Evolutionary conservation across 2,329 filamentous ascomycete species (phyloP).

Genomic region (Lanzia echinophila): DNA sequence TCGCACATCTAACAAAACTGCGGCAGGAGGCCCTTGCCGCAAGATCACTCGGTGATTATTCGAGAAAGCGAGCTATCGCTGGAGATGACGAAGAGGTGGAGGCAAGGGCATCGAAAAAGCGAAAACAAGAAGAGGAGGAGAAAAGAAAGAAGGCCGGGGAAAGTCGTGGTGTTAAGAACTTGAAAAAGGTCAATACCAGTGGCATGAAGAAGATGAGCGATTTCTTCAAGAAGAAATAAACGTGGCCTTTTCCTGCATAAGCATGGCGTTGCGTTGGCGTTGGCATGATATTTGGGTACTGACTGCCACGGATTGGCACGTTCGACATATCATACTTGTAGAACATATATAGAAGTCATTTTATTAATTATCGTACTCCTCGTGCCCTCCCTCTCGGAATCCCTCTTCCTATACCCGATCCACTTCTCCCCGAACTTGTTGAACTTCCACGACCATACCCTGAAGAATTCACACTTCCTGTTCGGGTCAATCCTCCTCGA

Average conservation of each 20-base stretch:
- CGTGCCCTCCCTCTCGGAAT: conserved; percentile 49
- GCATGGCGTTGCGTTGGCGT: conserved; percentile 6
- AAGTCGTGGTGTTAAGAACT: conserved; percentile 67
- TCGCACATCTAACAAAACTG: conserved; percentile 57
- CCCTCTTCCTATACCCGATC: conserved; percentile 33
- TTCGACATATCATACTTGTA: conserved; percentile 11
- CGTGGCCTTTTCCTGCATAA: background rate
- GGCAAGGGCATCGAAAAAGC: conserved; percentile 67
- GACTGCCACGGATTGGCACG: conserved; percentile 1
- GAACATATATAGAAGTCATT: conserved; percentile 10
- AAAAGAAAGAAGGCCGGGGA: conserved; percentile 70
- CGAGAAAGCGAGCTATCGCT: conserved; percentile 59
- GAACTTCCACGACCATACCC: conserved; percentile 25
- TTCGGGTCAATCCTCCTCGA: conserved; percentile 22
- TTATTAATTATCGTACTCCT: conserved; percentile 34
- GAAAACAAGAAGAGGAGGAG: conserved; percentile 83
- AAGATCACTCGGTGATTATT: conserved; percentile 62
- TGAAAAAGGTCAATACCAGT: conserved; percentile 83
- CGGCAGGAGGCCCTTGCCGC: conserved; percentile 65
- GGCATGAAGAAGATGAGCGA: conserved; percentile 97
- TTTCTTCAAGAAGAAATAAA: conserved; percentile 71
- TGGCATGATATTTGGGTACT: conserved; percentile 5
- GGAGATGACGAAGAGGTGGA: conserved; percentile 57
- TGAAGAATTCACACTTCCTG: conserved; percentile 22
- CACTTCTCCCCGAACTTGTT: conserved; percentile 17